Evolutionary conservation across 257 asterid genomes (phyloP), one percentile per base, ranked within the genome.

Genomic region (Gardenia jasminoides): DNA sequence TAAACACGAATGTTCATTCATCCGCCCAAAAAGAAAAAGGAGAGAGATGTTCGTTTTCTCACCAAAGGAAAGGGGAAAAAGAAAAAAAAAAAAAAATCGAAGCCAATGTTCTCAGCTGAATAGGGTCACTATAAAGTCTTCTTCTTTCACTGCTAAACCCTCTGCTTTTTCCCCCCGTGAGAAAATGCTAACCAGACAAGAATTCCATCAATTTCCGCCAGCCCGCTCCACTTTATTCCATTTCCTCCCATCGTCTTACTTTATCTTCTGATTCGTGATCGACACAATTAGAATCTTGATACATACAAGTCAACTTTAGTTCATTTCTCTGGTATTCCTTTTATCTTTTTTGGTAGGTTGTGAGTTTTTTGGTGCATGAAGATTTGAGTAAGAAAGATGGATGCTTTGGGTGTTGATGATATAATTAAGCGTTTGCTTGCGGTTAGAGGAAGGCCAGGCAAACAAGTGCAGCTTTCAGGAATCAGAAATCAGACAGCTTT

Each of bases 381-480:
- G 28, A 61, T 30, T 79, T 79, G 79, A 67, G 76, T 62, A 68
- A 74, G 28, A 67, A 78, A 31, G 52, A 92, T 94, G 98, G 91
- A 91, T 81, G 80, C 90, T 13, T 66, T 76, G 69, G 88, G 86
- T 50, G 85, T 94, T 47, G 96, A 92, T 84, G 91, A 84, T 76
- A 83, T 94, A 74, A 91, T 94, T 24, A 80, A 81, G 56, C 93
- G 98, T 64, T 89, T 94, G 88, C 90, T 92, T 46, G 97, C 90
- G 80, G 96, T 92, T 48, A 88, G 86, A 82, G 91, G 94, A 54
- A 86, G 82, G 79, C 95, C 98, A 24, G 98, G 97, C 66, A 94
- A 94, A 81, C 98, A 92, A 80, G 97, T 89, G 39, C 93, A 88
- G 91, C 91, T 94, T 26, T 94, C 98, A n/a, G 0, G 98, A 94